A percentile compares a stretch with the other conserved stretches of the same genome.
Evolutionary conservation across 352 stramenopile species (phyloP).

Genomic region (Globisporangium rhizosaccharum): DNA sequence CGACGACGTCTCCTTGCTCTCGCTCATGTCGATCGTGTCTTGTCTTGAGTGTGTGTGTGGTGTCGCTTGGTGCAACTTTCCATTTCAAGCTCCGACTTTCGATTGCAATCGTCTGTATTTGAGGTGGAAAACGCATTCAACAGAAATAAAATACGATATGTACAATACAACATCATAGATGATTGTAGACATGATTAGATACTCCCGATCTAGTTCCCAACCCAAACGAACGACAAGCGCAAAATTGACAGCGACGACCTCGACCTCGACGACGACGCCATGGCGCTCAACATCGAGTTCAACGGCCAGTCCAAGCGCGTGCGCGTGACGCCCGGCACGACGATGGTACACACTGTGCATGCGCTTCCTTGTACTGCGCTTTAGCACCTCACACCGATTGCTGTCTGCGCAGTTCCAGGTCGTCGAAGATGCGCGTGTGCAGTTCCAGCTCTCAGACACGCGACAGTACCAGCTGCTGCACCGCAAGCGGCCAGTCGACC

Average conservation of each 20-base stretch:
- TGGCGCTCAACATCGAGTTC: slow-evolving; percentile 78
- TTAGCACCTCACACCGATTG: not conserved
- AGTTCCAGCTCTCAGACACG: slow-evolving; percentile 44
- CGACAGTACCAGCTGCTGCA: slow-evolving; percentile 60
- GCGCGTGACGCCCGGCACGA: slow-evolving; percentile 62
- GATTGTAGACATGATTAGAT: not conserved
- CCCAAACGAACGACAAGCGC: not conserved
- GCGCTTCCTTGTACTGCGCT: not conserved
- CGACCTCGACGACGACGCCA: slow-evolving; percentile 10
- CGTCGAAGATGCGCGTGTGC: slow-evolving; percentile 44
- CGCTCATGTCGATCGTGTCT: slow-evolving; percentile 45
- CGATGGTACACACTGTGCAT: slow-evolving; percentile 41
- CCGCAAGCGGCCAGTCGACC: slow-evolving; percentile 53
- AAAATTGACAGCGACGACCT: slow-evolving; percentile 1
- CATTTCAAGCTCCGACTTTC: not conserved
- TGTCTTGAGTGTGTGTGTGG: not conserved
- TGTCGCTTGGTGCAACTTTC: not conserved
- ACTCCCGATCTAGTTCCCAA: not conserved
- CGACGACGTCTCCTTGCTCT: slow-evolving; percentile 41
- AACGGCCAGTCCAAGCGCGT: slow-evolving; percentile 68
- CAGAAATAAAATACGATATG: not conserved
- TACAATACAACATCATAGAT: not conserved
- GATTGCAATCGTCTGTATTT: not conserved
- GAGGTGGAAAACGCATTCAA: not conserved
- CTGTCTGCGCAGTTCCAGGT: slow-evolving; percentile 57